These are phyloP conservation scores for Rhynchosporium graminicola DNA, from an alignment of 2,329 filamentous ascomycete genomes.

Conservation along the genomic window DNA sequence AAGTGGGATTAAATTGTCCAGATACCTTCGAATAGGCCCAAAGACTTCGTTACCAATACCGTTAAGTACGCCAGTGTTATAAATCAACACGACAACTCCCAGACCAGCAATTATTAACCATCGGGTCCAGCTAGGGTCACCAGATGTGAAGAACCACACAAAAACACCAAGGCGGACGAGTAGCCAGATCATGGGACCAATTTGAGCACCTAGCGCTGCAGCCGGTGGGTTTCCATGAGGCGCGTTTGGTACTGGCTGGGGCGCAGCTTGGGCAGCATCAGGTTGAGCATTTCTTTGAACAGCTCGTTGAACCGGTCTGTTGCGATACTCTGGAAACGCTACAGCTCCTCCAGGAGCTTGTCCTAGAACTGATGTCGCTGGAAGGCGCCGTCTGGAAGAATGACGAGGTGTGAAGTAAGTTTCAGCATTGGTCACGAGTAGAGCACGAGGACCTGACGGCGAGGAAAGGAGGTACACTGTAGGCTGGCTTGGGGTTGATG, in stretches of 20 bases:
- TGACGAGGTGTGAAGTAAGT: constrained; percentile 53
- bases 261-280: constrained; percentile 14
- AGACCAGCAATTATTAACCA: constrained; percentile 57
- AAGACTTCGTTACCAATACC: constrained; percentile 56
- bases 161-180: constrained; percentile 58
- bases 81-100: constrained; percentile 57
- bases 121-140: constrained; percentile 58
- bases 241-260: constrained; percentile 19
- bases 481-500: constrained; percentile 40
- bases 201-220: constrained; percentile 35
- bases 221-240: constrained; percentile 37
- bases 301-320: constrained; percentile 27
- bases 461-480: constrained; percentile 64
- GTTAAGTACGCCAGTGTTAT: constrained; percentile 61
- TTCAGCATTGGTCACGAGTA: constrained; percentile 56
- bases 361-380: constrained; percentile 4
- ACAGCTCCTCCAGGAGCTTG: constrained; percentile 20
- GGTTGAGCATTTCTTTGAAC: constrained; percentile 25
- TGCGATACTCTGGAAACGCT: constrained; percentile 34
- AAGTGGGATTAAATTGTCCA: constrained; percentile 60
- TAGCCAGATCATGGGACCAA: constrained; percentile 66
- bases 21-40: constrained; percentile 57
- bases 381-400: constrained; percentile 27
- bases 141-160: constrained; percentile 65
- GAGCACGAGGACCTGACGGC: constrained; percentile 57